phyloP scores from a whole-genome alignment of 2,329 filamentous ascomycete genomes.

The Pleoardoris graminearum region DNA sequence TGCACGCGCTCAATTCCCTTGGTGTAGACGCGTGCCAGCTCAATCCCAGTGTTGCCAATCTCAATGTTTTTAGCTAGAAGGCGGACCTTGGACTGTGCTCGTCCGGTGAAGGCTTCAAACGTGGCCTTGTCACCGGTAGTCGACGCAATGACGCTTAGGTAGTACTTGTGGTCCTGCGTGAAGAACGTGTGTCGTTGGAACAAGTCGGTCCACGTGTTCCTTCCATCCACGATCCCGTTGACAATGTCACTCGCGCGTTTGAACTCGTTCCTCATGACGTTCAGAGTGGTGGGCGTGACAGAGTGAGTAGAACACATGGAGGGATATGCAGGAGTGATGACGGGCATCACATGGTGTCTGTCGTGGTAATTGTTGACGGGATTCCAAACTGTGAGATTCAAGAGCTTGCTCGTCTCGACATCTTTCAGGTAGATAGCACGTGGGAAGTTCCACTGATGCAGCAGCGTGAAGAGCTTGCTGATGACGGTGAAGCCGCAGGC shows the following conservation, averaged over 20 bases:
- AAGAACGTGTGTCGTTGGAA: slow-evolving; percentile 94
- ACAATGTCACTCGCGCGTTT: slow-evolving; percentile 76
- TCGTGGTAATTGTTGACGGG: slow-evolving; percentile 83
- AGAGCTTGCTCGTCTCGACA: slow-evolving; percentile 73
- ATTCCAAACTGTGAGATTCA: slow-evolving; percentile 91
- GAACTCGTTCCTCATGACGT: slow-evolving; percentile 81
- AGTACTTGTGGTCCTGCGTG: slow-evolving; percentile 91
- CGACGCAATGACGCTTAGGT: slow-evolving; percentile 82
- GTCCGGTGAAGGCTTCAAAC: slow-evolving; percentile 84
- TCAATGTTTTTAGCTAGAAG: slow-evolving; percentile 83
- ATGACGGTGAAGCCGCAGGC: slow-evolving; percentile 87
- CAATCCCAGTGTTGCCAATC: slow-evolving; percentile 71
- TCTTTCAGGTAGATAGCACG: slow-evolving; percentile 87
- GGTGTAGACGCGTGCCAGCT: slow-evolving; percentile 85
- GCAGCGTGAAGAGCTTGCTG: slow-evolving; percentile 90
- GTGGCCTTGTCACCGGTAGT: slow-evolving; percentile 78
- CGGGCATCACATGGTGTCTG: slow-evolving; percentile 88
- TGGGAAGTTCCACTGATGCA: slow-evolving; percentile 91
- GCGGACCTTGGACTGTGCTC: slow-evolving; percentile 91
- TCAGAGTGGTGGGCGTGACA: slow-evolving; percentile 82
- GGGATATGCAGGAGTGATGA: slow-evolving; percentile 96
- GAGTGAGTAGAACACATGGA: slow-evolving; percentile 99
- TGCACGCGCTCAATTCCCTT: slow-evolving; percentile 89
- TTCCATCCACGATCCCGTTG: slow-evolving; percentile 76
- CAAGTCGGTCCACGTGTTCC: slow-evolving; percentile 80